Conservation (phyloP, 495 filamentous ascomycete species). For the Podospora pseudopauciseta region DNA sequence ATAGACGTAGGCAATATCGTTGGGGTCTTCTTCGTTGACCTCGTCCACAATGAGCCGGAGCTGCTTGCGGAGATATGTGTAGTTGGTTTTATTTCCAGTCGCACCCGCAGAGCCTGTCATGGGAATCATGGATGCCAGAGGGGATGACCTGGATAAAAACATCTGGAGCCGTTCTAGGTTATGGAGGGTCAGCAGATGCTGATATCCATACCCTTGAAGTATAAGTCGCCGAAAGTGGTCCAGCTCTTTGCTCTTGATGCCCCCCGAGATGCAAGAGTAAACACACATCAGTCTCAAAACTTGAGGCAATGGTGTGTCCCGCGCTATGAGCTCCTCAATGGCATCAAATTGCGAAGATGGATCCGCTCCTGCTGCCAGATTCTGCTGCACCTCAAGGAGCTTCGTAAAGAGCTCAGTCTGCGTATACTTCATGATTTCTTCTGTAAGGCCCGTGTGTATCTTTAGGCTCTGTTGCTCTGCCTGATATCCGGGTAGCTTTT, state of each 20-base stretch:
- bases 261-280: constrained; percentile 84
- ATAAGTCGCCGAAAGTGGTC: constrained; percentile 86
- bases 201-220: constrained; percentile 88
- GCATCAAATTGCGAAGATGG: constrained; percentile 81
- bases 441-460: constrained; percentile 84
- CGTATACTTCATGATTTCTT: constrained; percentile 92
- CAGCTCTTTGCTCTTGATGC: constrained; percentile 79
- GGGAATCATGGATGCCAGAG: constrained; percentile 66
- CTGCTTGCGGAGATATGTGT: constrained; percentile 77
- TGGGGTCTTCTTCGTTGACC: constrained; percentile 93
- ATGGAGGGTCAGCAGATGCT: constrained; percentile 85
- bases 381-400: constrained; percentile 90
- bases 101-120: constrained; percentile 51
- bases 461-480: constrained; percentile 89
- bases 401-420: constrained; percentile 82
- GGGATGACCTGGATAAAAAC: constrained; percentile 66
- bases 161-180: constrained; percentile 88
- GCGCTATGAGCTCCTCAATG: constrained; percentile 89
- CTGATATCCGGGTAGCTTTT: constrained; percentile 86
- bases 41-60: constrained; percentile 92
- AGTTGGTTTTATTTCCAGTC: constrained; percentile 78
- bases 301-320: constrained; percentile 70
- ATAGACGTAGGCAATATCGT: constrained; percentile 96
- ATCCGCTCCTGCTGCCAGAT: constrained; percentile 87
- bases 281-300: constrained; percentile 84